These are phyloP conservation scores for Platismatia glauca DNA, from an alignment of 495 filamentous ascomycete genomes.

Conservation along the genomic window DNA sequence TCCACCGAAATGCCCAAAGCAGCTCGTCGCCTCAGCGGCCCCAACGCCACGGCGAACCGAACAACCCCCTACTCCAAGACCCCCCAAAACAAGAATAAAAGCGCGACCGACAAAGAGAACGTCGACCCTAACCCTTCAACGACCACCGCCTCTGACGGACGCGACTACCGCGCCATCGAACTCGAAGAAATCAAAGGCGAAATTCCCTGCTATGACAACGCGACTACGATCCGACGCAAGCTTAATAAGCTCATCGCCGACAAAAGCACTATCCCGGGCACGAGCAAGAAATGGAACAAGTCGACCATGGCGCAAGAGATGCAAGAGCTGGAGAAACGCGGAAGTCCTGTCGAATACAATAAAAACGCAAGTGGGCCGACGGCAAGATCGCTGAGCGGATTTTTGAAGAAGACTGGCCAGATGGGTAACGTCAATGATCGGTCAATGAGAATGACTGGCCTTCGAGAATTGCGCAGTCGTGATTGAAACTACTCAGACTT, in stretches of 20 bases:
- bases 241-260: slow-evolving; percentile 17
- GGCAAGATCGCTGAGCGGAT: neutral
- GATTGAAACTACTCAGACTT: no score
- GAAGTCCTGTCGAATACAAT: slow-evolving; percentile 11
- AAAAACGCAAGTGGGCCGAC: slow-evolving; percentile 14
- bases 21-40: slow-evolving; percentile 29
- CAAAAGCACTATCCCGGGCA: slow-evolving; percentile 17
- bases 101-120: slow-evolving; percentile 22
- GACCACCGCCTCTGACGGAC: neutral
- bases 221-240: slow-evolving; percentile 21
- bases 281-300: slow-evolving; percentile 21
- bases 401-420: slow-evolving; percentile 19
- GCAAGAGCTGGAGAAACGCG: slow-evolving; percentile 16
- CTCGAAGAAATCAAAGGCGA: slow-evolving; percentile 19
- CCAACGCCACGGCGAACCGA: slow-evolving; percentile 15
- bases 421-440: no score
- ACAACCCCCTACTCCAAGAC: slow-evolving; percentile 19
- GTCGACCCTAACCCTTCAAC: slow-evolving; percentile 11
- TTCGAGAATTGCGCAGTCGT: no score
- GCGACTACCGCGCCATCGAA: slow-evolving; percentile 19
- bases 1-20: slow-evolving; percentile 17
- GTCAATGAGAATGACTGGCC: no score
- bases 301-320: slow-evolving; percentile 18
- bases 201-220: slow-evolving; percentile 24
- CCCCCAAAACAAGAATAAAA: neutral